Evolutionary conservation across 2,329 filamentous ascomycete species (phyloP).

Genomic region (Scytalidium lignicola): DNA sequence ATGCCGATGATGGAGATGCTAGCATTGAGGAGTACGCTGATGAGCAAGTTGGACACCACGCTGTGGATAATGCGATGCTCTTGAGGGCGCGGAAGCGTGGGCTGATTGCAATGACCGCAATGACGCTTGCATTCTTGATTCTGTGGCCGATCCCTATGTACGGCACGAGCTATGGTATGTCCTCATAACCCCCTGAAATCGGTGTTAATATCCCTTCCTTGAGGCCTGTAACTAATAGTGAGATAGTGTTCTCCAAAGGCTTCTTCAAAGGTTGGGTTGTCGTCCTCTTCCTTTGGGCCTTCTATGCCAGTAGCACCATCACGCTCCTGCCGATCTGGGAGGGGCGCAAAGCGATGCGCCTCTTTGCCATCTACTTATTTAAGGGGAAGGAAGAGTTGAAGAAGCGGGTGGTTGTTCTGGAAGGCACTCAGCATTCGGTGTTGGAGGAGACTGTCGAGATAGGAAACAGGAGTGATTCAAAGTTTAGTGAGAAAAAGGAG

Average conservation of each 20-base stretch:
- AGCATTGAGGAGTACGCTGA: background rate
- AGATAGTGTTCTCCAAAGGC: constrained; percentile 7
- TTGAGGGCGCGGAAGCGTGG: constrained; percentile 14
- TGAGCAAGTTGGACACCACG: constrained; percentile 5
- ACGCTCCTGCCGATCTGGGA: constrained; percentile 21
- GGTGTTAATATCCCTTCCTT: background rate
- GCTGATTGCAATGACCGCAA: constrained; percentile 9
- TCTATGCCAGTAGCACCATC: constrained; percentile 17
- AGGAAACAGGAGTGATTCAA: background rate
- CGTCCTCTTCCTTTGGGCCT: constrained; percentile 21
- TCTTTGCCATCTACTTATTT: constrained; percentile 3
- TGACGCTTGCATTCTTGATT: constrained; percentile 17
- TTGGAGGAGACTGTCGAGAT: background rate
- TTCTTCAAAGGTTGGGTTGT: constrained; percentile 24
- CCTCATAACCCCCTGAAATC: background rate
- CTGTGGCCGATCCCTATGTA: constrained; percentile 20
- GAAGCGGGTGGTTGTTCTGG: background rate
- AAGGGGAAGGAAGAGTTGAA: constrained; percentile 2
- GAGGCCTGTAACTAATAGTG: background rate
- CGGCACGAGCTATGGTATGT: constrained; percentile 15
- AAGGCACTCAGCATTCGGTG: background rate
- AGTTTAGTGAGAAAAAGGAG: background rate
- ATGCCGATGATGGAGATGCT: constrained; percentile 6
- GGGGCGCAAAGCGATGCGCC: constrained; percentile 5
- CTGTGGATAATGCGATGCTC: constrained; percentile 10